These are phyloP conservation scores for Poronia punctata DNA, from an alignment of 495 filamentous ascomycete genomes.

Conservation along the genomic window DNA sequence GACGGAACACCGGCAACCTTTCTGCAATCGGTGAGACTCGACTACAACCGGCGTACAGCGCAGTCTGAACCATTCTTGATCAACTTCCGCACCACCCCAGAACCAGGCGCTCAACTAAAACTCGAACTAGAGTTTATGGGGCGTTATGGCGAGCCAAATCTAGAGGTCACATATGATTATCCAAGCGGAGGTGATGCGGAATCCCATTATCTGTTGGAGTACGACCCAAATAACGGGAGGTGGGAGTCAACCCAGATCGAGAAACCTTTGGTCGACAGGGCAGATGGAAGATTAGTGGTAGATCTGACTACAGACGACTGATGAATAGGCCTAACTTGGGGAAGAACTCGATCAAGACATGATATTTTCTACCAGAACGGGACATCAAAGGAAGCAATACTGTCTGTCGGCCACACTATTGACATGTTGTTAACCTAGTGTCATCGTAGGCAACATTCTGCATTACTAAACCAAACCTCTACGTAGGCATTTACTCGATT, in stretches of 20 bases:
- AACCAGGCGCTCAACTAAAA: conserved; percentile 19
- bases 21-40: conserved; percentile 30
- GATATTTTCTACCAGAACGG: no score
- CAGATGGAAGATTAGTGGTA: conserved; percentile 1
- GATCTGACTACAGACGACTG: not conserved
- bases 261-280: not conserved
- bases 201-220: conserved; percentile 32
- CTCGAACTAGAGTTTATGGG: conserved; percentile 42
- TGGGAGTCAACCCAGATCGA: conserved; percentile 24
- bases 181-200: conserved; percentile 1
- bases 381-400: no score
- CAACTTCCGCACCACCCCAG: conserved; percentile 22
- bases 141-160: conserved; percentile 37
- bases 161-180: conserved; percentile 22
- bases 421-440: no score
- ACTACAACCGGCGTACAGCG: conserved; percentile 24
- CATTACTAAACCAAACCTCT: no score
- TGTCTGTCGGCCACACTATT: no score
- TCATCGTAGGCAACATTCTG: no score
- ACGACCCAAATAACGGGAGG: conserved; percentile 29
- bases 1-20: conserved; percentile 41
- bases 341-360: no score
- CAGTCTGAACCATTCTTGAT: conserved; percentile 35
- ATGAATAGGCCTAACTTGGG: no score
- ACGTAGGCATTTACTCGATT: no score